Evolutionary conservation across 108 stramenopile species (phyloP).

Genomic region (Stephanodiscus triporus): DNA sequence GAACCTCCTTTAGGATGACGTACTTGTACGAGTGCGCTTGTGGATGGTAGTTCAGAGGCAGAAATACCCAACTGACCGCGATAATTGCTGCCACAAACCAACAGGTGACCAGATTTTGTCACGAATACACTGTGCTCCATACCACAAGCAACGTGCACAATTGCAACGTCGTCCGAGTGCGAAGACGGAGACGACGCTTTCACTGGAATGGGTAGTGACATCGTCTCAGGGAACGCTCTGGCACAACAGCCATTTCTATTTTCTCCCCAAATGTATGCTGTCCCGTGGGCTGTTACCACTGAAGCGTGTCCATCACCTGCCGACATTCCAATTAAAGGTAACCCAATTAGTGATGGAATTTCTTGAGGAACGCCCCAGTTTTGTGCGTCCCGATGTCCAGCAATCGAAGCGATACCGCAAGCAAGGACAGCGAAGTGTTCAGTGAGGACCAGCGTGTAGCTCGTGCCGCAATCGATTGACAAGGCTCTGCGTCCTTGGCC

Average conservation of each 20-base stretch:
- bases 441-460: slow-evolving; percentile 70
- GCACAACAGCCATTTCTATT: slow-evolving; percentile 68
- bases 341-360: slow-evolving; percentile 56
- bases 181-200: slow-evolving; percentile 28
- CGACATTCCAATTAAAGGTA: slow-evolving; percentile 65
- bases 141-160: slow-evolving; percentile 74
- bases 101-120: slow-evolving; percentile 58
- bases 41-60: slow-evolving; percentile 9
- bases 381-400: slow-evolving; percentile 40
- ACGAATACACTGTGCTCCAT: slow-evolving; percentile 62
- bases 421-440: slow-evolving; percentile 66
- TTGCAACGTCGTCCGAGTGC: slow-evolving; percentile 56
- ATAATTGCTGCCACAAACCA: slow-evolving; percentile 69
- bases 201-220: slow-evolving; percentile 62
- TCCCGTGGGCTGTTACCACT: slow-evolving; percentile 74
- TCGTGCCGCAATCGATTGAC: slow-evolving; percentile 62
- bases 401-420: slow-evolving; percentile 54
- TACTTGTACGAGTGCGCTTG: slow-evolving; percentile 25
- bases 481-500: slow-evolving; percentile 52
- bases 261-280: slow-evolving; percentile 73
- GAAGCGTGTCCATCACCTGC: slow-evolving; percentile 71
- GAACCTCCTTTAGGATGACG: slow-evolving; percentile 48
- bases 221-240: slow-evolving; percentile 55
- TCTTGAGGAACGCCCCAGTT: slow-evolving; percentile 47
- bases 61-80: slow-evolving; percentile 59